Base-by-base conservation (phyloP, 768 basidiomycete species). In the Termitomyces bulborhizus region DNA sequence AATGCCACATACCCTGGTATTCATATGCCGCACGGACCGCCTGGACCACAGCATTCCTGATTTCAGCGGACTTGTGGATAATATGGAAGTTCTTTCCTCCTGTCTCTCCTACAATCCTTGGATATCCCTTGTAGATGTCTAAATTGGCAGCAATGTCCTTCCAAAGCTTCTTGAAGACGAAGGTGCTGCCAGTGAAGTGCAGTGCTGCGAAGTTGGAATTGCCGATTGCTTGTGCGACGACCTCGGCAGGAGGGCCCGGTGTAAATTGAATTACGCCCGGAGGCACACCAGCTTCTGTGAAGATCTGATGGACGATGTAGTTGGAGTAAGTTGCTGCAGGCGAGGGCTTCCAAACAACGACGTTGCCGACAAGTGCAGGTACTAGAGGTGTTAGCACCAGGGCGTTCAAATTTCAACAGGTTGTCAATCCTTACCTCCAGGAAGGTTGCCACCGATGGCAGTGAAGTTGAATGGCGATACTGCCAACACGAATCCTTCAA, bases 41-140 rank as follows among this genome's bases (percentile, higher is more conserved):
- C 73, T 98, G 96, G 46, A 90, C 61, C 48, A 91, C 97, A n/a
- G 95, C 92, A 61, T 94, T 95, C 67, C 76, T 77, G 51, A 97
- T 72, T 63, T 97, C 90, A 37, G 95, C 96, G 13, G 85, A 86
- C 52, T 80, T 76, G 71, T 98, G 97, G 47, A 98, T 76, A 45
- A 99, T 60, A 72, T 98, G 97, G 79, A 95, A 98, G 78, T 99
- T 99, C 81, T 98, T 99, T 55, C 97, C 96, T 29, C 93, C 93
- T 7, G 96, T 98, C 79, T 98, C 96, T 27, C 97, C 97, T 6
- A 99, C 95, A 60, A 99, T 89, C 66, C 96, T 81, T 0, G 97
- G 97, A 73, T 97, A 98, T 12, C 83, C 76, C 63, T 75, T 82
- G 78, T 98, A 98, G 46, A 76, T 81, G 66, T 98, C 92, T 46